Conservation (phyloP, 2,329 filamentous ascomycete genomes). For the Juglanconis oblonga region DNA sequence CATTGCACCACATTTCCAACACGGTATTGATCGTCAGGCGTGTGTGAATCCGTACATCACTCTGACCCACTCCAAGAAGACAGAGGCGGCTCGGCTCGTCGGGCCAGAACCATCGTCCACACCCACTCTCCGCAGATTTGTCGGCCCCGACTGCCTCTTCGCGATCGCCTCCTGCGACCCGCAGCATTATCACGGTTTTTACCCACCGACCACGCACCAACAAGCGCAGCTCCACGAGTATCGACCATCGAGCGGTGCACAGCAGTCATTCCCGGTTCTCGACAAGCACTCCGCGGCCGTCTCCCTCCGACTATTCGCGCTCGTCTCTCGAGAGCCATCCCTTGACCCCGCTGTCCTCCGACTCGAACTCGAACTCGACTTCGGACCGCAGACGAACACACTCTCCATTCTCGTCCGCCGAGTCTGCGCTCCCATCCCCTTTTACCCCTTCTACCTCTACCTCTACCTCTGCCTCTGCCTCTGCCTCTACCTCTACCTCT, state of each 20-base stretch:
- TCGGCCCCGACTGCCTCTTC: background rate
- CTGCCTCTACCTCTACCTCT: background rate
- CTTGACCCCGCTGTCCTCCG: background rate
- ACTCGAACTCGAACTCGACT: background rate
- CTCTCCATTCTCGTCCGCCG: too few relatives aligned
- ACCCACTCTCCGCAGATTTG: background rate
- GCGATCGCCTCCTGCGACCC: slow-evolving; percentile 7
- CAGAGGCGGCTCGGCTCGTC: slow-evolving; percentile 1
- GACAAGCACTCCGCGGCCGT: background rate
- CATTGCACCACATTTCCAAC: too few relatives aligned
- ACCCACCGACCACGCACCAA: background rate
- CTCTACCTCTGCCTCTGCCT: background rate
- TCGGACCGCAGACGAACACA: background rate
- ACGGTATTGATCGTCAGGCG: too few relatives aligned
- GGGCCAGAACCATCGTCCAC: background rate
- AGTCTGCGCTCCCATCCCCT: background rate
- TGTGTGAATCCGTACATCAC: too few relatives aligned
- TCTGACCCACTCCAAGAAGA: background rate
- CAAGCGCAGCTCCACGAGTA: background rate
- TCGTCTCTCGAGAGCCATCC: background rate
- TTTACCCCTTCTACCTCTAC: background rate
- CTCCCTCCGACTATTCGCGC: background rate
- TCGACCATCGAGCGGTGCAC: background rate
- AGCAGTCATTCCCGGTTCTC: background rate
- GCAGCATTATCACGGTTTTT: slow-evolving; percentile 4